Percentiles rank a stretch among this genome's conserved stretches.
These are phyloP conservation scores for Cladosporium sp. DNA, from an alignment of 2,329 filamentous ascomycete genomes.

Conservation along the genomic window DNA sequence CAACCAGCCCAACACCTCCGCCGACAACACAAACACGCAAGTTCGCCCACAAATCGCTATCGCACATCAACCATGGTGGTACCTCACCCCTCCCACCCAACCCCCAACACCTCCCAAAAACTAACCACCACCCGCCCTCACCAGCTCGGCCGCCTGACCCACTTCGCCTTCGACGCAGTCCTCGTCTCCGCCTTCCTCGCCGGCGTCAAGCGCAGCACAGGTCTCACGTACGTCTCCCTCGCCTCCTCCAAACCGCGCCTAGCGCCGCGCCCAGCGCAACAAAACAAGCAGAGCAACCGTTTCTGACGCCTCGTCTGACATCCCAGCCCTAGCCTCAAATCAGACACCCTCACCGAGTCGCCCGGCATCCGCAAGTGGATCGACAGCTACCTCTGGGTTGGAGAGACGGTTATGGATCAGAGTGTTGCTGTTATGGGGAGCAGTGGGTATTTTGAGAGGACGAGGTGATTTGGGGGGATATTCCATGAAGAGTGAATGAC, in stretches of 20 bases:
- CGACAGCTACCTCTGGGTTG: conserved; percentile 85
- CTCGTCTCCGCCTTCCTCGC: conserved; percentile 94
- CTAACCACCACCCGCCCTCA: conserved; percentile 54
- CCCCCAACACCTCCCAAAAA: conserved; percentile 13
- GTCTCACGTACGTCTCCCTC: conserved; percentile 77
- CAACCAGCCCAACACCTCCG: neutral
- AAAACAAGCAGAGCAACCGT: neutral
- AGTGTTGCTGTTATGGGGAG: conserved; percentile 85
- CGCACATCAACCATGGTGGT: conserved; percentile 19
- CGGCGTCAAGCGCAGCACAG: conserved; percentile 94
- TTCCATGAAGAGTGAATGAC: neutral
- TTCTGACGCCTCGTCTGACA: conserved; percentile 37
- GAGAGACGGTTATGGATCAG: conserved; percentile 98
- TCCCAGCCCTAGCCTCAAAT: conserved; percentile 71
- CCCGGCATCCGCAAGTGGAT: conserved; percentile 83
- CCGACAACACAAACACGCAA: neutral
- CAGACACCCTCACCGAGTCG: conserved; percentile 76
- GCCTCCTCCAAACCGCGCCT: conserved; percentile 10
- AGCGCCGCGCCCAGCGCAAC: conserved; percentile 24
- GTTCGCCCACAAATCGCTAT: neutral
- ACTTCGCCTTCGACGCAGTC: conserved; percentile 95
- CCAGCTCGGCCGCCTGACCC: conserved; percentile 86
- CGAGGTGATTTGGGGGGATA: conserved; percentile 50
- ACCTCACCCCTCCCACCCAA: conserved; percentile 1
- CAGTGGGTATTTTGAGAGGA: conserved; percentile 86